Percentiles rank a stretch among this genome's conserved stretches.
Evolutionary conservation across 1,139 yeast genomes (phyloP).

Genomic region (Kurtzmaniella natalensis): DNA sequence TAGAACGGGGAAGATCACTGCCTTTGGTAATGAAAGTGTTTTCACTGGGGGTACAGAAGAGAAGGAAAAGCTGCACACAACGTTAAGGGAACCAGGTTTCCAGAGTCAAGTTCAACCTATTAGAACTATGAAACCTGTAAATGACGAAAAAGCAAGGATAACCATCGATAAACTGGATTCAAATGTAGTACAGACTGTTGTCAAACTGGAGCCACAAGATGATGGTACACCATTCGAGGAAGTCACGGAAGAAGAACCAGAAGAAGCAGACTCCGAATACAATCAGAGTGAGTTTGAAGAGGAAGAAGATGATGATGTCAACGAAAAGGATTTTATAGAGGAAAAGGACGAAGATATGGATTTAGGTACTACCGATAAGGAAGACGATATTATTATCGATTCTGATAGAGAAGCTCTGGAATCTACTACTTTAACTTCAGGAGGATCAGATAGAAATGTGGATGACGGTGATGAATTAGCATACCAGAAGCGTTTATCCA

Average conservation of each 20-base stretch:
- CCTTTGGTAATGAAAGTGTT: conserved; percentile 71
- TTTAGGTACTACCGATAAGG: conserved; percentile 15
- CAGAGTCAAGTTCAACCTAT: too few relatives aligned
- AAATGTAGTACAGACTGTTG: too few relatives aligned
- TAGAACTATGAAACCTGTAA: conserved; percentile 6
- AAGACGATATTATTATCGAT: conserved; percentile 20
- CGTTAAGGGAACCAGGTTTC: conserved; percentile 38
- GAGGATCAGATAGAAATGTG: conserved; percentile 27
- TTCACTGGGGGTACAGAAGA: conserved; percentile 31
- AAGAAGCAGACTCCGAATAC: conserved; percentile 12
- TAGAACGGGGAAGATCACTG: conserved; percentile 90
- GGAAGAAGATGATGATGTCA: conserved; percentile 15
- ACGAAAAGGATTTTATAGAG: conserved; percentile 12
- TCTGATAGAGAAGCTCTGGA: conserved; percentile 11
- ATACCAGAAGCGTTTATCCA: conserved; percentile 54
- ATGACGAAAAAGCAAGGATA: conserved; percentile 11
- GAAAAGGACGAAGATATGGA: conserved; percentile 17
- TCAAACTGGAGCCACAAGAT: conserved; percentile 5
- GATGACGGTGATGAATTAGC: conserved; percentile 78
- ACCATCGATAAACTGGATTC: conserved; percentile 2
- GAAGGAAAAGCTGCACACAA: conserved; percentile 25
- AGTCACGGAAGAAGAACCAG: too few relatives aligned
- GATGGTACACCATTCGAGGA: too few relatives aligned
- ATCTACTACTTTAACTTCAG: conserved; percentile 4
- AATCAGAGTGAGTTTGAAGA: conserved; percentile 1